Conservation (phyloP, 208 protist species). For the Trypanosoma mega region DNA sequence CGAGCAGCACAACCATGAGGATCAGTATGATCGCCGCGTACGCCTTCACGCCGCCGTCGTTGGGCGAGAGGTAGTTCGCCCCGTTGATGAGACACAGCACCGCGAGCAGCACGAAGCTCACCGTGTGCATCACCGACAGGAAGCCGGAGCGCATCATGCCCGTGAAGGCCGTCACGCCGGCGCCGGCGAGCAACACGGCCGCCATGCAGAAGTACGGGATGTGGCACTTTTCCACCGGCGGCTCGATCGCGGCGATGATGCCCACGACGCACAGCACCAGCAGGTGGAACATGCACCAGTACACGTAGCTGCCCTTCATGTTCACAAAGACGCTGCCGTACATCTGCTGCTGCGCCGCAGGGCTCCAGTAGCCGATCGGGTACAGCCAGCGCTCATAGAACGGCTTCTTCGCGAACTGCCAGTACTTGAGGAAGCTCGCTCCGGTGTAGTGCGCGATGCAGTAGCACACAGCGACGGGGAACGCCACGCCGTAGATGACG, state of each 20-base stretch:
- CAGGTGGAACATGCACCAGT: conserved; percentile 11
- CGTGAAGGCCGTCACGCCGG: background rate
- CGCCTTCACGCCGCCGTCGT: conserved; percentile 1
- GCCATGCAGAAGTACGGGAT: conserved; percentile 16
- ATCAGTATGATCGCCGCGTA: conserved; percentile 8
- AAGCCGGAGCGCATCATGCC: conserved; percentile 20
- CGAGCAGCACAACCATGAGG: conserved; percentile 8
- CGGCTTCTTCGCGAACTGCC: conserved; percentile 9
- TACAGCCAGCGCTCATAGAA: conserved; percentile 6
- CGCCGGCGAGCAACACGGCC: conserved; percentile 4
- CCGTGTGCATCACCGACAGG: conserved; percentile 10
- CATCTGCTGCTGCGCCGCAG: background rate
- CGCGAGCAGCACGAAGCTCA: background rate
- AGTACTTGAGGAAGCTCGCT: conserved; percentile 12
- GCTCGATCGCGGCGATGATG: background rate
- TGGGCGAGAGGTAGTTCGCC: background rate
- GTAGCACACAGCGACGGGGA: conserved; percentile 8
- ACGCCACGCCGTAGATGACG: conserved; percentile 16
- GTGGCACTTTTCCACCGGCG: conserved; percentile 5
- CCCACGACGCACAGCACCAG: conserved; percentile 5
- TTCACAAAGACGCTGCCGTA: background rate
- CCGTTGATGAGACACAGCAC: conserved; percentile 9
- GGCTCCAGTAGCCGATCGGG: conserved; percentile 12
- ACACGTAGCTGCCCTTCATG: conserved; percentile 9
- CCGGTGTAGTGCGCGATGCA: conserved; percentile 2